Base-by-base conservation (phyloP, 257 asterid genomes). In the Echium plantagineum region DNA sequence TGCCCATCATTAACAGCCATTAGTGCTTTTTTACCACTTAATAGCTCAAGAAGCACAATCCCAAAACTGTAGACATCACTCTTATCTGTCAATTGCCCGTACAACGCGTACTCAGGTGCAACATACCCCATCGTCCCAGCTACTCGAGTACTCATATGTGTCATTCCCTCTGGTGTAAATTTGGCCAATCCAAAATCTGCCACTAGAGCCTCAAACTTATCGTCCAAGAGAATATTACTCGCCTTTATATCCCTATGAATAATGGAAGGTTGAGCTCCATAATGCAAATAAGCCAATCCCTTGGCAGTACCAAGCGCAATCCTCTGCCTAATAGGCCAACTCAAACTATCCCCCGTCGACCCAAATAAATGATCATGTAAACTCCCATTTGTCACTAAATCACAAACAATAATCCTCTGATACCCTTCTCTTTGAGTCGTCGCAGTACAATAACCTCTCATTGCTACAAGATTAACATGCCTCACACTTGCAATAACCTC, bases 101-200 rank as follows among this genome's bases (percentile, higher is more conserved):
- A 68, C 56, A 68, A 55, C 0, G 72, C 72, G 15, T 68, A 68
- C 24, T 68, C 72, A 6, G 72, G 67, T 18, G 67, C 55, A 9
- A 68, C 63, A 55, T 68, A 61, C n/a, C 67, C 67, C 48, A 68
- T 35, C 6, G 72, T 68, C 15, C 72, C 72, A 24, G 72, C 72
- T 19, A 56, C 72, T 30, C 72, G 56, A 21, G 72, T 55, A 48
- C 72, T 68, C 42, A 68, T 46, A 55, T 68, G 72, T 47, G 72
- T 61, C 24, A 68, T 53, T 24, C 67, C 72, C 63, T 68, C 67
- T 5, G 72, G 63, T 2, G 72, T 68, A 55, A 68, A 68, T 31
- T 61, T 68, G 19, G 72, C 72, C 38, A 68, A 53, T 31, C 72
- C 72, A 15, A 68, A 68, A 53, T 68, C 67, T 9, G 67, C 66